Evolutionary conservation across 768 basidiomycete genomes (phyloP).

Genomic region (Leccinum sublutescens): DNA sequence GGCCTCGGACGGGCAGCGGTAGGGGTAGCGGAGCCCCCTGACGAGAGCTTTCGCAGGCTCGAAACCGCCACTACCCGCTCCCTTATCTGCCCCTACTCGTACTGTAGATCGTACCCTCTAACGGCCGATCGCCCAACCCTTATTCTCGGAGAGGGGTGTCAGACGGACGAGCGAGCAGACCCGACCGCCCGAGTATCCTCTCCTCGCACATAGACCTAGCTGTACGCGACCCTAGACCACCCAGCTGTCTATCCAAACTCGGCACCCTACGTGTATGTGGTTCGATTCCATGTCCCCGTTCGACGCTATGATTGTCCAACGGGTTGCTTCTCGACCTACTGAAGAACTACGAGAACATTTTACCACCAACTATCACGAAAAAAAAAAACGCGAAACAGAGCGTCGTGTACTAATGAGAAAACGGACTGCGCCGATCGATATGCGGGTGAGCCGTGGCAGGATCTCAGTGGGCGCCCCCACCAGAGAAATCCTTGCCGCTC

Average conservation of each 20-base stretch:
- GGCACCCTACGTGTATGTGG: slow-evolving; percentile 71
- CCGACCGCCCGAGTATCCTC: too few relatives aligned
- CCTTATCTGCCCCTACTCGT: too few relatives aligned
- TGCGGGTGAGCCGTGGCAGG: slow-evolving; percentile 78
- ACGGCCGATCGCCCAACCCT: too few relatives aligned
- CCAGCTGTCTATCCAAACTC: slow-evolving; percentile 69
- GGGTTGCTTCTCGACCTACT: slow-evolving; percentile 86
- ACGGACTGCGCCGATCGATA: slow-evolving; percentile 83
- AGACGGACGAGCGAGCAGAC: too few relatives aligned
- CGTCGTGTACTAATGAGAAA: slow-evolving; percentile 81
- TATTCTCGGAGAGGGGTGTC: too few relatives aligned
- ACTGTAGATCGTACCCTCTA: too few relatives aligned
- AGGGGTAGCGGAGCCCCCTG: too few relatives aligned
- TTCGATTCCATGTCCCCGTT: not conserved
- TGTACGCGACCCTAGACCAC: too few relatives aligned
- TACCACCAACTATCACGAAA: slow-evolving; percentile 78
- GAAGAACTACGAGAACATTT: slow-evolving; percentile 65
- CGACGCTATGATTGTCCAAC: not conserved
- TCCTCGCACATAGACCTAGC: too few relatives aligned
- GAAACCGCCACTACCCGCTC: too few relatives aligned
- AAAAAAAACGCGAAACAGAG: slow-evolving; percentile 86
- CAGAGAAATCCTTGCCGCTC: slow-evolving; percentile 67
- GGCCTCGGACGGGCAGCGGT: too few relatives aligned
- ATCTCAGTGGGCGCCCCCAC: slow-evolving; percentile 72
- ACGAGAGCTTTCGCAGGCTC: too few relatives aligned